Evolutionary conservation across 768 basidiomycete species (phyloP), one percentile per base, ranked within the genome.

Genomic region (Cubamyces sp.): DNA sequence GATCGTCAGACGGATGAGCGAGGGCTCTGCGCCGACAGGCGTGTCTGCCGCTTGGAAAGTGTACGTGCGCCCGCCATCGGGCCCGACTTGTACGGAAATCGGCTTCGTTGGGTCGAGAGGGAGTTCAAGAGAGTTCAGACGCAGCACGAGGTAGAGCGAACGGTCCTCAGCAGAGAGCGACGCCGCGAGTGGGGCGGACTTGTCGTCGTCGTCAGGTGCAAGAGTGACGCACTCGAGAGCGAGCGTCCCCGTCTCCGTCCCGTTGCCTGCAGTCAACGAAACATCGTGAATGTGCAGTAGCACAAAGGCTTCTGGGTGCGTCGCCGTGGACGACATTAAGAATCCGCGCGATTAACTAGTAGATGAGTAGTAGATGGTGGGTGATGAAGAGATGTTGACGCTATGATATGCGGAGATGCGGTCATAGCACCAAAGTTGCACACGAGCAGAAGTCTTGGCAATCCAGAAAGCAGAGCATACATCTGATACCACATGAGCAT

Each of bases 131-230:
- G 73, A 42, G 60, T 83, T 81, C 16, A 90, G 70, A 39, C 81
- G 80, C 47, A 91, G 70, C 21, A 91, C 84, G 55, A 92, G 84
- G 73, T 85, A 91, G 55, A 88, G 81, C 65, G 87, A 85, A 48
- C 81, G 79, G 34, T 84, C 79, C 8, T 74, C 54, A 16, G 59
- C 41, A 28, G 64, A 61, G 50, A 58, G 56, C 25, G 51, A 56
- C 11, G 59, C 59, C n/a, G 62, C 58, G 57, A 60, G 64, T 18
- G 43, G 69, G 42, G 21, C 75, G 56, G 40, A 64, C 40, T 41
- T 54, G 52, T 54, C 49, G 16, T 46, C 57, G 48, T 57, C 37
- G 51, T 56, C 15, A 16, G 77, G 56, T 26, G 77, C 69, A 56
- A 84, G 66, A 15, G 87, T 86, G 34, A 91, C 81, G 70, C 87